Evolutionary conservation across 495 filamentous ascomycete genomes (phyloP).

Genomic region (Amniculicola lignicola): DNA sequence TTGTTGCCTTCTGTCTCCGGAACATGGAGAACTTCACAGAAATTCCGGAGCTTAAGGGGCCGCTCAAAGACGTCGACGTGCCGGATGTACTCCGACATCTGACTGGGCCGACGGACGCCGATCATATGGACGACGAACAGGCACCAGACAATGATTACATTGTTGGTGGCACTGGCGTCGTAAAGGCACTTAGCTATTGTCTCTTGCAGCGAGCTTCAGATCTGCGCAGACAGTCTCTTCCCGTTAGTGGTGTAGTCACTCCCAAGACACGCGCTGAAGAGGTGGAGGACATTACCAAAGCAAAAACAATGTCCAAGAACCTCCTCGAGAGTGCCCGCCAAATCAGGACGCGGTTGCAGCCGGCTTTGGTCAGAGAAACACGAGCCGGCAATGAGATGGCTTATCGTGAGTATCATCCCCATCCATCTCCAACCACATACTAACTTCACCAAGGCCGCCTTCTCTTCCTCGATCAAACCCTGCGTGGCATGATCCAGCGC

Average conservation of each 20-base stretch:
- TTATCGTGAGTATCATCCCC: conserved; percentile 61
- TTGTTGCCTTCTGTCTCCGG: conserved; percentile 86
- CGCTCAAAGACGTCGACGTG: conserved; percentile 48
- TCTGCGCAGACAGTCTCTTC: conserved; percentile 44
- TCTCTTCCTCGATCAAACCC: conserved; percentile 83
- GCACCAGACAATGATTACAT: conserved; percentile 92
- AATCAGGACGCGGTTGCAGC: conserved; percentile 78
- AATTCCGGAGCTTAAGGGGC: conserved; percentile 41
- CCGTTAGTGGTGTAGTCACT: conserved; percentile 54
- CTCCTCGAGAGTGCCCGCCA: conserved; percentile 80
- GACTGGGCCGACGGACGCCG: conserved; percentile 56
- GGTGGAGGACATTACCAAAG: conserved; percentile 57
- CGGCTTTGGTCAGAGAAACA: conserved; percentile 76
- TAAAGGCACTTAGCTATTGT: conserved; percentile 83
- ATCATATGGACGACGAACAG: conserved; percentile 63
- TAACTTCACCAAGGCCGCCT: conserved; percentile 60
- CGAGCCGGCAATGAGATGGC: conserved; percentile 62
- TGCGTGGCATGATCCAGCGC: conserved; percentile 85
- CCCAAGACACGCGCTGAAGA: conserved; percentile 49
- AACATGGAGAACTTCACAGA: conserved; percentile 73
- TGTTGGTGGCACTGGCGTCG: conserved; percentile 90
- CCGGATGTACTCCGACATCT: conserved; percentile 68
- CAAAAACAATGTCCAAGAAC: conserved; percentile 90
- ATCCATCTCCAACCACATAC: neutral
- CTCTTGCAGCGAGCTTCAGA: conserved; percentile 70